Conservation (phyloP, 441 rosid genomes). For the Isatis lusitanica region DNA sequence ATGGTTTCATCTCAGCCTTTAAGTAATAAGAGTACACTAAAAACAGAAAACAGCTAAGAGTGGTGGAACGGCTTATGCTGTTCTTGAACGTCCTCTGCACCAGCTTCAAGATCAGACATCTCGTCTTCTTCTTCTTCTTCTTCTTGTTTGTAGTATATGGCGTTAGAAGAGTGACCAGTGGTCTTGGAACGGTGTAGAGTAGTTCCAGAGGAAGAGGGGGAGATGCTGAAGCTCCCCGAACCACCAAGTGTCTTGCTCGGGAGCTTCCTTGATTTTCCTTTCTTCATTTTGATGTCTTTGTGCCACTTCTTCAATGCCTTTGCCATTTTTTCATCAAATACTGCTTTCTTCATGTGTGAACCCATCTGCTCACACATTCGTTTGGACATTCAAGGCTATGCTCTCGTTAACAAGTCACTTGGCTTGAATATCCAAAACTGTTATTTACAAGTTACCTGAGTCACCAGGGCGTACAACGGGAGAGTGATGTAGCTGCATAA, state of each 20-base stretch:
- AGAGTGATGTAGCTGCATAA: slow-evolving; percentile 83
- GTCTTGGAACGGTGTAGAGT: slow-evolving; percentile 69
- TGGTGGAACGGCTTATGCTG: background rate
- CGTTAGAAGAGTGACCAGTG: slow-evolving; percentile 66
- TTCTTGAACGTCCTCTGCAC: slow-evolving; percentile 2
- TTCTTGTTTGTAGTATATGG: slow-evolving; percentile 31
- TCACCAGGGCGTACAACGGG: slow-evolving; percentile 82
- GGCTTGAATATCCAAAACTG: background rate
- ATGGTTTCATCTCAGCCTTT: background rate
- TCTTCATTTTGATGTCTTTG: slow-evolving; percentile 44
- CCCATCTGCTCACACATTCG: slow-evolving; percentile 50
- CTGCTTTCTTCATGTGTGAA: slow-evolving; percentile 61
- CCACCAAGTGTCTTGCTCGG: slow-evolving; percentile 48
- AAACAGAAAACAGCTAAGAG: slow-evolving; percentile 8
- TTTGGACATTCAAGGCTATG: background rate
- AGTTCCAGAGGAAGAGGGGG: slow-evolving; percentile 30
- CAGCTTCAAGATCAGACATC: slow-evolving; percentile 60
- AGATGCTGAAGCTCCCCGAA: slow-evolving; percentile 36
- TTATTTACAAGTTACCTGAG: slow-evolving; percentile 52
- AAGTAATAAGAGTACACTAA: background rate
- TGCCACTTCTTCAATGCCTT: slow-evolving; percentile 64
- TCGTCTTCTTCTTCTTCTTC: slow-evolving; percentile 53
- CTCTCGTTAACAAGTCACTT: background rate
- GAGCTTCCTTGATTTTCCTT: slow-evolving; percentile 44
- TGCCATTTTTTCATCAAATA: slow-evolving; percentile 58